phyloP scores from a whole-genome alignment of 805 yeast genomes.

The Saturnispora silvae region DNA sequence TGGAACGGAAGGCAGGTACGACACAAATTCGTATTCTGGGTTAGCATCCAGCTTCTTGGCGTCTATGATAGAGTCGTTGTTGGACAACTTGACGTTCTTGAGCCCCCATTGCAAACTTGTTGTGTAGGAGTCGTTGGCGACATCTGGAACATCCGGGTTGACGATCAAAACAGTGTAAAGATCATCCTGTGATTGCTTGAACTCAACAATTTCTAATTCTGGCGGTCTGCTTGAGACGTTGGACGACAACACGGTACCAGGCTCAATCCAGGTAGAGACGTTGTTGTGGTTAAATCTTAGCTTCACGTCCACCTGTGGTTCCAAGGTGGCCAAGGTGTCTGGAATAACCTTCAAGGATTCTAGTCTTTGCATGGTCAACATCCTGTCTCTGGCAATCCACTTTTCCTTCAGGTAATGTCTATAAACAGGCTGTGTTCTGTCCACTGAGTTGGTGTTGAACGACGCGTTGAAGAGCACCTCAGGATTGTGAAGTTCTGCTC shows the following conservation, averaged over 20 bases:
- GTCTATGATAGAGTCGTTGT: constrained; percentile 46
- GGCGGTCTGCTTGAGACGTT: constrained; percentile 70
- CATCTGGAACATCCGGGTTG: constrained; percentile 86
- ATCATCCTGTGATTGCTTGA: constrained; percentile 39
- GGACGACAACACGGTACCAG: constrained; percentile 68
- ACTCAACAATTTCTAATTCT: constrained; percentile 65
- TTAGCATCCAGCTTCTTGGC: constrained; percentile 29
- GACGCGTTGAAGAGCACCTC: constrained; percentile 66
- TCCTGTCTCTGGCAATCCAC: constrained; percentile 63
- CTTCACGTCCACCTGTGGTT: constrained; percentile 66
- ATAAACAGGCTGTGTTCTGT: constrained; percentile 70
- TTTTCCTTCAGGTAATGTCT: constrained; percentile 54
- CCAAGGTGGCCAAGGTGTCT: constrained; percentile 84
- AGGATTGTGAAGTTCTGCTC: constrained; percentile 72
- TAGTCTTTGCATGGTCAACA: constrained; percentile 83
- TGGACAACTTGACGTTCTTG: constrained; percentile 50
- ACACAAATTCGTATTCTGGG: constrained; percentile 36
- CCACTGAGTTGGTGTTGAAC: constrained; percentile 39
- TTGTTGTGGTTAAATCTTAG: constrained; percentile 58
- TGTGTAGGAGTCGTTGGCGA: constrained; percentile 52
- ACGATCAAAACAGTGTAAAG: constrained; percentile 72
- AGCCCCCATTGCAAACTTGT: constrained; percentile 75
- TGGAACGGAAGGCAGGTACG: constrained; percentile 75
- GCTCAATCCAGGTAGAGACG: constrained; percentile 60
- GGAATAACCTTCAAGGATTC: constrained; percentile 83